Base-by-base conservation (phyloP, 495 filamentous ascomycete genomes). In the Aspergillus baeticus region DNA sequence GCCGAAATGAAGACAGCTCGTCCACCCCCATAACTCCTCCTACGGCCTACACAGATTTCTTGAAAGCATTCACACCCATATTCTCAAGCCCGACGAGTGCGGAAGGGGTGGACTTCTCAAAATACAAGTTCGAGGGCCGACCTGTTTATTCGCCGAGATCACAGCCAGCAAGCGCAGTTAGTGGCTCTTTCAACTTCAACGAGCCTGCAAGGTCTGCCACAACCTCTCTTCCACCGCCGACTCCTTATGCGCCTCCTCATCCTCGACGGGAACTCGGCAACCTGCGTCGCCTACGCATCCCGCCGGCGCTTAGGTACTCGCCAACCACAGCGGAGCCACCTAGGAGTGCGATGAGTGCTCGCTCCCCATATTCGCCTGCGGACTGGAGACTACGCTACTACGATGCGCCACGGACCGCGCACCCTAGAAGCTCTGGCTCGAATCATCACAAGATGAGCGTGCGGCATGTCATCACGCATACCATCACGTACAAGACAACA, bases 21-120 rank as follows among this genome's bases (percentile, higher is more conserved):
- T 85, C 85, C 63, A 96, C 92, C 3, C 93, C 92, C 44, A 95
- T 98, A 73, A 94, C 88, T n/a, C 92, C 93, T 23, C 93, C 93
- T 2, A 77, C 80, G 5, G 91, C 93, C 51, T 98, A 98, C 66
- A 88, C 90, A 38, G 90, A 98, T 61, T 98, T 97, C 66, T 84
- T 98, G 51, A 90, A 90, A 64, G 84, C 85, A 6, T 74, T 91
- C 36, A 90, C 88, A 10, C 89, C 89, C 2, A 77, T 85, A 21
- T 74, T 87, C 58, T 69, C 69, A 10, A 77, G 70, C 47, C 76
- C 78, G 0, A 44, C 55, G 11, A 73, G 69, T 33, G 70, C 72
- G 1, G 71, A 64, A 5, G 63, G 64, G 1, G 60, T 48, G 6
- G 60, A 55, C 41, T 76, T 70, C 53, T 66, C 71, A n/a, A 69